Evolutionary conservation across 2,329 filamentous ascomycete genomes (phyloP).

Genomic region (Pestalotiopsis sp.): DNA sequence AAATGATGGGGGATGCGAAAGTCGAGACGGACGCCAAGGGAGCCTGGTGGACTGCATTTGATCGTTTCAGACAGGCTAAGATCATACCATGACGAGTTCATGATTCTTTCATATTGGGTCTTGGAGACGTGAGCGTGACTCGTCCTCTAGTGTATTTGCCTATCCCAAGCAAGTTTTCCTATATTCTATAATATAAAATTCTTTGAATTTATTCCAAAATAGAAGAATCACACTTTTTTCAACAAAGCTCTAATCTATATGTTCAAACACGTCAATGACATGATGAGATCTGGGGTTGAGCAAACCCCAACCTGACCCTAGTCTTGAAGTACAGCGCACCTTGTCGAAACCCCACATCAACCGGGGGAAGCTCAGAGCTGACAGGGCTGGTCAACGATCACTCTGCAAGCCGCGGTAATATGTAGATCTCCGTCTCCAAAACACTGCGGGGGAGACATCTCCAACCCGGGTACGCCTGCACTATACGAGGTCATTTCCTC

Average conservation of each 20-base stretch:
- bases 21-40: constrained; percentile 31
- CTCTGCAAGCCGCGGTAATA: not conserved
- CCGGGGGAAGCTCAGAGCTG: not conserved
- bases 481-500: not conserved
- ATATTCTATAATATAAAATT: too few relatives aligned
- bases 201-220: too few relatives aligned
- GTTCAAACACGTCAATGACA: too few relatives aligned
- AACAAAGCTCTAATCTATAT: too few relatives aligned
- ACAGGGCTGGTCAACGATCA: not conserved
- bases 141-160: too few relatives aligned
- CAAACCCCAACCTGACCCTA: too few relatives aligned
- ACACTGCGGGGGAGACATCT: not conserved
- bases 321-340: not conserved
- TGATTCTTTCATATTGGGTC: not conserved
- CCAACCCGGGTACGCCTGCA: not conserved
- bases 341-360: not conserved
- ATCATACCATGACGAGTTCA: constrained; percentile 32
- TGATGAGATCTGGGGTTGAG: too few relatives aligned
- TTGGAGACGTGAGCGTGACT: not conserved
- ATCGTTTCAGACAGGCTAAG: constrained; percentile 33
- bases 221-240: too few relatives aligned
- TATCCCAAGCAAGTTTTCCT: too few relatives aligned
- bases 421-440: not conserved
- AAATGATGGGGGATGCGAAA: constrained; percentile 30
- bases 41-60: constrained; percentile 34